These are phyloP conservation scores for Lactuca sativa DNA, from an alignment of 129 eudicot genomes.

Conservation along the genomic window DNA sequence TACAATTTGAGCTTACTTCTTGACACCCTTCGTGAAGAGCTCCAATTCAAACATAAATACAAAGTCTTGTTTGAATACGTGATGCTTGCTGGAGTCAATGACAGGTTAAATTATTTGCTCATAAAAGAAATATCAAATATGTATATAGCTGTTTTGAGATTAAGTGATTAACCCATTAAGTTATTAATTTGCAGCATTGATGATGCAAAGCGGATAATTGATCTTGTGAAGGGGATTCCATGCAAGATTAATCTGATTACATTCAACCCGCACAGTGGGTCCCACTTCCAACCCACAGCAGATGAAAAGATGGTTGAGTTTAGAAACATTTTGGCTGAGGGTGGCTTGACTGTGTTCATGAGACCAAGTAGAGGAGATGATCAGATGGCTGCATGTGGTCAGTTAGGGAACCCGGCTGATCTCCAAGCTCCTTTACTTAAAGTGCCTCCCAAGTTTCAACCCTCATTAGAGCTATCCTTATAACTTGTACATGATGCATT, in stretches of 20 bases:
- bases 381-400: slow-evolving; percentile 98
- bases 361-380: slow-evolving; percentile 90
- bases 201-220: slow-evolving; percentile 78
- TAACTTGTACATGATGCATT: slow-evolving; percentile 3
- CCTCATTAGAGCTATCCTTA: slow-evolving; percentile 38
- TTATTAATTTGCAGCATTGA: slow-evolving; percentile 78
- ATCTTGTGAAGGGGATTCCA: slow-evolving; percentile 85
- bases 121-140: too few species aligned
- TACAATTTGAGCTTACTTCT: slow-evolving; percentile 79
- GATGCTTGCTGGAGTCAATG: slow-evolving; percentile 93
- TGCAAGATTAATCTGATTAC: slow-evolving; percentile 92
- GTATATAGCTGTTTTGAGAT: too few species aligned
- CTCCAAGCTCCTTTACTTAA: slow-evolving; percentile 79
- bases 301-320: slow-evolving; percentile 80
- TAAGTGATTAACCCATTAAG: too few species aligned
- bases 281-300: slow-evolving; percentile 64
- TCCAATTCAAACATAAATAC: slow-evolving; percentile 58
- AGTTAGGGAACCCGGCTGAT: slow-evolving; percentile 83
- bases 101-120: slow-evolving; percentile 52
- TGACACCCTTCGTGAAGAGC: slow-evolving; percentile 80
- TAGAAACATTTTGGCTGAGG: slow-evolving; percentile 63
- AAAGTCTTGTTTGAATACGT: slow-evolving; percentile 90
- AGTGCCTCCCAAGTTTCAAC: slow-evolving; percentile 73
- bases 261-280: slow-evolving; percentile 85
- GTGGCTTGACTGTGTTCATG: slow-evolving; percentile 65